These are phyloP conservation scores for Ceratobasidium sp. DNA, from an alignment of 1,284 basidiomycete genomes.

Conservation along the genomic window DNA sequence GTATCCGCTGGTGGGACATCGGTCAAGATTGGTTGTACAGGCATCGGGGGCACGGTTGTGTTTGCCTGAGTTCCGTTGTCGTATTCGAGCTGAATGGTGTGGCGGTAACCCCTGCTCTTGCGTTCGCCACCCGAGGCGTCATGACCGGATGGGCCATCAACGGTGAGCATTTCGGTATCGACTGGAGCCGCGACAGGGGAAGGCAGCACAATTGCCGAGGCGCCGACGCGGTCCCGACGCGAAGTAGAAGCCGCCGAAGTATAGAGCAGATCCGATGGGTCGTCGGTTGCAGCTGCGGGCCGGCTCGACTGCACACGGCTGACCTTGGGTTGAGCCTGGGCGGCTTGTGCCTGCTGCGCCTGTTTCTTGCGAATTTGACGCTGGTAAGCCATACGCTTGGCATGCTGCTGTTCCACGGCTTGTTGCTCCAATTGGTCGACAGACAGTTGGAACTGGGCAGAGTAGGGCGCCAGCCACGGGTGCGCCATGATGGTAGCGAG, in stretches of 20 bases:
- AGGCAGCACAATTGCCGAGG: conserved; percentile 47
- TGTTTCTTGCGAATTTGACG: conserved; percentile 68
- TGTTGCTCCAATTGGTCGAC: conserved; percentile 84
- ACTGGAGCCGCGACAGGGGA: conserved; percentile 52
- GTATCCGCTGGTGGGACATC: not conserved
- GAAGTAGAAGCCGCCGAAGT: conserved; percentile 29
- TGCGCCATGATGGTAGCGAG: conserved; percentile 84
- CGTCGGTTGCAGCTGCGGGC: conserved; percentile 14
- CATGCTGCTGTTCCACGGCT: conserved; percentile 87
- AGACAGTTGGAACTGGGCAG: conserved; percentile 73
- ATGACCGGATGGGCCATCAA: conserved; percentile 4
- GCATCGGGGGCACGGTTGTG: not conserved
- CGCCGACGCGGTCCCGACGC: conserved; percentile 35
- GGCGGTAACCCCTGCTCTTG: conserved; percentile 67
- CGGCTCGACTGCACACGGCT: conserved; percentile 25
- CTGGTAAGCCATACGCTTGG: conserved; percentile 85
- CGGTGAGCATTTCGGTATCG: conserved; percentile 37
- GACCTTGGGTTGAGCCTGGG: conserved; percentile 52
- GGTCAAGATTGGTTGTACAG: conserved; percentile 24
- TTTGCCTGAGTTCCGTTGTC: conserved; percentile 58
- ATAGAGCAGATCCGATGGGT: conserved; percentile 28
- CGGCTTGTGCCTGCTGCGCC: conserved; percentile 64
- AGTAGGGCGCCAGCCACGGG: conserved; percentile 82
- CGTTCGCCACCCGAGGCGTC: conserved; percentile 55
- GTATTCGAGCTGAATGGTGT: conserved; percentile 95